Conservation (phyloP, 805 yeast genomes). For the Wickerhamiella australiensis region DNA sequence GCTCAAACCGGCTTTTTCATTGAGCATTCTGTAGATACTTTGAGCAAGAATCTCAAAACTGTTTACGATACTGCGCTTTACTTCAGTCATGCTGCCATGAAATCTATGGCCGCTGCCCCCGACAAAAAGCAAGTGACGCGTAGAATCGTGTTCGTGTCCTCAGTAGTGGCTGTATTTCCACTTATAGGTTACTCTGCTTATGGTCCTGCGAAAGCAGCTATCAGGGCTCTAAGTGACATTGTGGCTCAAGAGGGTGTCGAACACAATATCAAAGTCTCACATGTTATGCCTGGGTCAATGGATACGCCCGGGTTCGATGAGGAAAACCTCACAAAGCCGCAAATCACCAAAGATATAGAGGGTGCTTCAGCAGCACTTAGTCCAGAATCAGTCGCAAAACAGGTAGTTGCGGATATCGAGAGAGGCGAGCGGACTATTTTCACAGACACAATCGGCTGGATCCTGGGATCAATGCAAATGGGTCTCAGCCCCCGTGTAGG, state of each 20-base stretch:
- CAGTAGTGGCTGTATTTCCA: conserved; percentile 72
- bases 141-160: conserved; percentile 54
- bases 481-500: conserved; percentile 23
- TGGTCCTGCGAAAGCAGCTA: conserved; percentile 78
- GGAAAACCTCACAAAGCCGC: conserved; percentile 78
- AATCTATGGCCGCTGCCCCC: conserved; percentile 25
- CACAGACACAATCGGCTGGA: conserved; percentile 81
- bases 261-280: conserved; percentile 54
- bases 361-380: conserved; percentile 67
- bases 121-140: conserved; percentile 28
- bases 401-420: conserved; percentile 43
- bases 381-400: conserved; percentile 52
- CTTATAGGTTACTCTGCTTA: conserved; percentile 86
- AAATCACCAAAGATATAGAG: conserved; percentile 68
- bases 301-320: conserved; percentile 72
- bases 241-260: conserved; percentile 71
- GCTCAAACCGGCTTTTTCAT: conserved; percentile 66
- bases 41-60: conserved; percentile 48
- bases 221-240: conserved; percentile 60
- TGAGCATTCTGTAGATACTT: conserved; percentile 48
- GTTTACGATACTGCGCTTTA: conserved; percentile 67
- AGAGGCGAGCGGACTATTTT: conserved; percentile 60
- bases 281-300: conserved; percentile 82
- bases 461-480: conserved; percentile 43
- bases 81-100: conserved; percentile 49